Percentiles rank a stretch among this genome's conserved stretches.
These are phyloP conservation scores for Phytophthora capsici DNA, from an alignment of 352 stramenopile genomes.

Conservation along the genomic window DNA sequence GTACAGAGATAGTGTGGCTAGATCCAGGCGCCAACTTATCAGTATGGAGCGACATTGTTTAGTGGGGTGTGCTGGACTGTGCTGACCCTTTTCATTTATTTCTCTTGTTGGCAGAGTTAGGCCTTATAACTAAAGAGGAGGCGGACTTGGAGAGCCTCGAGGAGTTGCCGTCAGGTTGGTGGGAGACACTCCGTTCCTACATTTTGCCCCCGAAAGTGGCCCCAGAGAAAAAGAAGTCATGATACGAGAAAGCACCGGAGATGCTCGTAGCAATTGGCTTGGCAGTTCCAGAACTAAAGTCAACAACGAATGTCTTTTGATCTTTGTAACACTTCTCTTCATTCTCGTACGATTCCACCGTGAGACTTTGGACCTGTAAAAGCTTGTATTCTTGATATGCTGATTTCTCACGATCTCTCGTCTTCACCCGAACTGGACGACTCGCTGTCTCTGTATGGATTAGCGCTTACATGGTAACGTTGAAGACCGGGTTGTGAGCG, in stretches of 20 bases:
- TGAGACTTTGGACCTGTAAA: conserved; percentile 18
- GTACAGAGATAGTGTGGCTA: background rate
- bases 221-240: conserved; percentile 43
- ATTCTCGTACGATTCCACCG: no score
- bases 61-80: background rate
- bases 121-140: no score
- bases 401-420: conserved; percentile 22
- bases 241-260: background rate
- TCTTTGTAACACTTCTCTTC: no score
- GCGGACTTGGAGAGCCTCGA: background rate
- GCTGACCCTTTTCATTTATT: background rate
- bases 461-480: conserved; percentile 88
- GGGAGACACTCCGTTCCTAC: background rate
- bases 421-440: conserved; percentile 35
- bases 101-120: background rate
- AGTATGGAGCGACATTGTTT: background rate
- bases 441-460: background rate
- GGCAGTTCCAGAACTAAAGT: no score
- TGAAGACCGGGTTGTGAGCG: conserved; percentile 96
- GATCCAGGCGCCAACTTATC: no score
- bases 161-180: background rate
- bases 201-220: background rate
- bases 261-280: no score
- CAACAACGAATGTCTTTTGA: no score
- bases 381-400: conserved; percentile 37